Base-by-base conservation (phyloP, 208 protist species). In the Chromosphaera perkinsii region DNA sequence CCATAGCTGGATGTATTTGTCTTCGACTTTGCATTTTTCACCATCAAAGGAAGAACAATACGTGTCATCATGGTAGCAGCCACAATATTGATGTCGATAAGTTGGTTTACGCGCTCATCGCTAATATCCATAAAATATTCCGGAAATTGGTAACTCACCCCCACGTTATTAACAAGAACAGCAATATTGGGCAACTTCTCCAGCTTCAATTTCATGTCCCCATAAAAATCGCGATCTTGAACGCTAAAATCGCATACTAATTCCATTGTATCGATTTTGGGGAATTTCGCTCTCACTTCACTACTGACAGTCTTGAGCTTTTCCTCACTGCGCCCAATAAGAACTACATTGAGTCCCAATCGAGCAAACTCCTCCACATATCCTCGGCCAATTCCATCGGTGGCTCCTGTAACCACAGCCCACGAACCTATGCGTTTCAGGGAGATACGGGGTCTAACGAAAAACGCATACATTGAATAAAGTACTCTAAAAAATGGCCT, bases 401-500 rank as follows among this genome's bases (percentile, higher is more conserved):
- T 89, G 22, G 87, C 87, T 24, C 91, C 91, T 1, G 90, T 94
- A n/a, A n/a, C n/a, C n/a, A n/a, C n/a, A n/a, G n/a, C n/a, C n/a
- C n/a, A n/a, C n/a, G n/a, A n/a, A n/a, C n/a, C n/a, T n/a, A n/a
- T n/a, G n/a, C n/a, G n/a, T n/a, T n/a, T n/a, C n/a, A n/a, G n/a
- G n/a, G n/a, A n/a, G n/a, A n/a, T n/a, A n/a, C n/a, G n/a, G n/a
- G n/a, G n/a, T n/a, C n/a, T n/a, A n/a, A n/a, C n/a, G n/a, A n/a
- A n/a, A n/a, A n/a, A n/a, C n/a, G n/a, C n/a, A n/a, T n/a, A n/a
- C n/a, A n/a, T n/a, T n/a, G n/a, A n/a, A n/a, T n/a, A n/a, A n/a
- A n/a, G n/a, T n/a, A n/a, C n/a, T n/a, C n/a, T n/a, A n/a, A n/a
- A n/a, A n/a, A n/a, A n/a, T n/a, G n/a, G n/a, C n/a, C n/a, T n/a